Base-by-base conservation (phyloP, 208 protist genomes). In the Leishmania major region DNA sequence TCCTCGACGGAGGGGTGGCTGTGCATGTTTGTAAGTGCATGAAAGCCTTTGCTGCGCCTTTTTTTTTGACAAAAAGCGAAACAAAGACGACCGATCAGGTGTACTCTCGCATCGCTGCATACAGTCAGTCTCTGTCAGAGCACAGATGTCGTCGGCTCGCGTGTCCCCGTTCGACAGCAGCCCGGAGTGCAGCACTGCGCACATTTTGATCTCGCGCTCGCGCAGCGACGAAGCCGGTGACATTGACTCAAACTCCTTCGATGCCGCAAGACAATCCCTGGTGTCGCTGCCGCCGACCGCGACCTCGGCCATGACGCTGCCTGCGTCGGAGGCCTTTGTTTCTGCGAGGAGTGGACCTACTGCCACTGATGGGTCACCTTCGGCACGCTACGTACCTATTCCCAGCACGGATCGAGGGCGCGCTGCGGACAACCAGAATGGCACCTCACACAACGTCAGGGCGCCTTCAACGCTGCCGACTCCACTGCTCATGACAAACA, bases 91-190 rank as follows among this genome's bases (percentile, higher is more conserved):
- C 28, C 66, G n/a, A 28, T 37, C 4, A 13, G n/a, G 69, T 35
- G 69, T 25, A 37, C 28, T 55, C 31, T 31, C 69, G 37, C 25
- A 74, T 72, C 22, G 15, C 19, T 28, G 11, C 37, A 17, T 31
- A 47, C 66, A 47, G 37, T 45, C 66, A 11, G 37, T 5, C 22
- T 49, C 45, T 49, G 40, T 19, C 45, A 28, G 45, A 74, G 25
- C 25, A 53, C 69, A 4, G 2, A 92, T 92, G 89, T 80, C 78
- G 49, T 82, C 84, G n/a, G 76, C 67, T 17, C 75, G 45, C 3
- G 35, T 69, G 59, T 84, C 90, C 8, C 84, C 90, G 8, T 87
- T 90, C n/a, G 72, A 84, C 80, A 91, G 86, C 79, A 91, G 90
- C 87, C 90, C 87, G 19, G 88, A 91, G 25, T 88, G 82, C 69